Evolutionary conservation across 1,284 basidiomycete species (phyloP).

Genomic region (Cyathus olla): DNA sequence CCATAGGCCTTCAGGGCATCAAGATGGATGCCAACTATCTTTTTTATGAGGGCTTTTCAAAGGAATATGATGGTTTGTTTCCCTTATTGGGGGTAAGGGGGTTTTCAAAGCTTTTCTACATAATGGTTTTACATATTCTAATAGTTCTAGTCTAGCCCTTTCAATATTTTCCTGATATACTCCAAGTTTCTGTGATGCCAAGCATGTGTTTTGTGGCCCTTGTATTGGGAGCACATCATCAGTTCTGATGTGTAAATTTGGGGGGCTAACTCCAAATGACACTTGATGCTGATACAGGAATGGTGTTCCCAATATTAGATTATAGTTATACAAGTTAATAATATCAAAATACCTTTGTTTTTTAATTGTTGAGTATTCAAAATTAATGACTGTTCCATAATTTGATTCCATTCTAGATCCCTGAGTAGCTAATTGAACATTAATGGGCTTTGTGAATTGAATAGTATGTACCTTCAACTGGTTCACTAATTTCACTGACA

Average conservation of each 20-base stretch:
- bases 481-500: conserved; percentile 41
- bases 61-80: conserved; percentile 37
- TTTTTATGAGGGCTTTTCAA: conserved; percentile 27
- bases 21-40: conserved; percentile 24
- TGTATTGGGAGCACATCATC: conserved; percentile 8
- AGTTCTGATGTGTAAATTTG: conserved; percentile 21
- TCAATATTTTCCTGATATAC: conserved; percentile 16
- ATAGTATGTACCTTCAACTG: conserved; percentile 36
- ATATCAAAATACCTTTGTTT: conserved; percentile 30
- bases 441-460: conserved; percentile 14
- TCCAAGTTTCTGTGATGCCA: conserved; percentile 6
- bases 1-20: conserved; percentile 27
- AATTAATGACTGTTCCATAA: conserved; percentile 5
- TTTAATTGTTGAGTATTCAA: conserved; percentile 39
- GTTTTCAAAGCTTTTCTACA: conserved; percentile 20
- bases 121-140: conserved; percentile 9
- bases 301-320: conserved; percentile 39
- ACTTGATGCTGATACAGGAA: conserved; percentile 39
- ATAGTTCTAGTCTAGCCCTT: conserved; percentile 18
- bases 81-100: conserved; percentile 21
- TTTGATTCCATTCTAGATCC: conserved; percentile 18
- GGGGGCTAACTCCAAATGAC: conserved; percentile 18
- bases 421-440: conserved; percentile 22
- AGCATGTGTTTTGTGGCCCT: conserved; percentile 7
- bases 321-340: conserved; percentile 30